A percentile compares a stretch with the other conserved stretches of the same genome.
Evolutionary conservation across 2,329 filamentous ascomycete species (phyloP).

Genomic region (Talaromyces amestolkiae): DNA sequence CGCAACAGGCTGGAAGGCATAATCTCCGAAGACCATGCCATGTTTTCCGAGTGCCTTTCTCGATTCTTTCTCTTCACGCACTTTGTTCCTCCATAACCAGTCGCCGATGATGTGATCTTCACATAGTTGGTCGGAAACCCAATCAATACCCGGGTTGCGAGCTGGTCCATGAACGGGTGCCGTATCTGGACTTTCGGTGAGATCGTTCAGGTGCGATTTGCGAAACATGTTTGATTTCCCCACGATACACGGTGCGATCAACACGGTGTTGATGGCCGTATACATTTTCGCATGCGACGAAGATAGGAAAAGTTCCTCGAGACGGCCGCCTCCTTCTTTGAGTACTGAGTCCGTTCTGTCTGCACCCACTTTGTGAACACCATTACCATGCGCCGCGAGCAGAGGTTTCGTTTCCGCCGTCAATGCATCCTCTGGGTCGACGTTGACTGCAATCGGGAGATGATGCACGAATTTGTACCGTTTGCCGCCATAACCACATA

Average conservation of each 20-base stretch:
- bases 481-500: conserved; percentile 64
- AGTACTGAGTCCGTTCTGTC: conserved; percentile 30
- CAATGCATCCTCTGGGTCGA: conserved; percentile 36
- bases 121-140: conserved; percentile 93
- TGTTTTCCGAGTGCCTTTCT: conserved; percentile 66
- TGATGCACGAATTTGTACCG: conserved; percentile 92
- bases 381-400: conserved; percentile 23
- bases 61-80: conserved; percentile 36
- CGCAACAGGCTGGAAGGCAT: conserved; percentile 85
- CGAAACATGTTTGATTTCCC: conserved; percentile 99
- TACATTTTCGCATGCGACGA: conserved; percentile 97
- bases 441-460: conserved; percentile 83
- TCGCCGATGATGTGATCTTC: conserved; percentile 97
- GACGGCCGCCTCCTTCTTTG: conserved; percentile 66
- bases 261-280: conserved; percentile 89
- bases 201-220: conserved; percentile 77
- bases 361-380: neutral
- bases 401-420: conserved; percentile 29
- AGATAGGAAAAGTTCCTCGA: conserved; percentile 94
- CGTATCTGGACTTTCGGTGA: conserved; percentile 55
- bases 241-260: conserved; percentile 86
- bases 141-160: conserved; percentile 71
- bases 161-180: conserved; percentile 22
- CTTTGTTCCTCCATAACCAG: conserved; percentile 67
- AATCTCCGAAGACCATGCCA: conserved; percentile 76